A percentile compares a stretch with the other conserved stretches of the same genome.
Conservation (phyloP, 768 basidiomycete species). For the Mycena metata region DNA sequence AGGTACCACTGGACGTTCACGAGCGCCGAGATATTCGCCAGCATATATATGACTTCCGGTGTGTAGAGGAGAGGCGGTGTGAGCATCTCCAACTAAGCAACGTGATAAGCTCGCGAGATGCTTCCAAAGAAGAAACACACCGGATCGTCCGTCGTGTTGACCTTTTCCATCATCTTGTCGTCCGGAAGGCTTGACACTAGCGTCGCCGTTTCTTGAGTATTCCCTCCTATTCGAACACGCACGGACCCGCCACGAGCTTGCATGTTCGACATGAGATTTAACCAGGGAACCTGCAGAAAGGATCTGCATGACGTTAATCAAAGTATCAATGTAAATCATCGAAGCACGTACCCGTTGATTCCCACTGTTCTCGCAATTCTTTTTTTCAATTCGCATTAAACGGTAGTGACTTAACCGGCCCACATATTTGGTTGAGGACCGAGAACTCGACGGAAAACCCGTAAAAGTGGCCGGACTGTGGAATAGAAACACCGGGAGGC, state of each 20-base stretch:
- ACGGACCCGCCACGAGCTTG: constrained; percentile 68
- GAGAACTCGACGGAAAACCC: constrained; percentile 57
- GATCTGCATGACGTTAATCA: constrained; percentile 52
- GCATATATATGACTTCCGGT: constrained; percentile 68
- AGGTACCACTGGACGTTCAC: constrained; percentile 65
- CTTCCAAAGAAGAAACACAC: constrained; percentile 44
- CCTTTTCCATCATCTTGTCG: constrained; percentile 65
- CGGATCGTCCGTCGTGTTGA: constrained; percentile 51
- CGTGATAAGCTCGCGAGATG: constrained; percentile 44
- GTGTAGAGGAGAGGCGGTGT: constrained; percentile 82
- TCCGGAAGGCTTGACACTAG: constrained; percentile 55
- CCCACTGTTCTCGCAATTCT: constrained; percentile 56
- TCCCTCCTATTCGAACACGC: constrained; percentile 74
- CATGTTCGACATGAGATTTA: constrained; percentile 76
- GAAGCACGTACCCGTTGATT: constrained; percentile 50
- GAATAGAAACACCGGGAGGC: constrained; percentile 35
- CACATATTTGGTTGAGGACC: constrained; percentile 56
- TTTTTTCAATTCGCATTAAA: too few species aligned
- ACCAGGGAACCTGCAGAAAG: constrained; percentile 66
- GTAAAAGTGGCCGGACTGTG: constrained; percentile 39
- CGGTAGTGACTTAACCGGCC: constrained; percentile 31
- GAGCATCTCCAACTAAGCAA: constrained; percentile 62
- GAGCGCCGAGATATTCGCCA: constrained; percentile 63
- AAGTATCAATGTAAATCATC: constrained; percentile 21
- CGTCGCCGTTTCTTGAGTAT: constrained; percentile 70